Conservation (phyloP, 345 rosid genomes). For the Heritiera fomes region DNA sequence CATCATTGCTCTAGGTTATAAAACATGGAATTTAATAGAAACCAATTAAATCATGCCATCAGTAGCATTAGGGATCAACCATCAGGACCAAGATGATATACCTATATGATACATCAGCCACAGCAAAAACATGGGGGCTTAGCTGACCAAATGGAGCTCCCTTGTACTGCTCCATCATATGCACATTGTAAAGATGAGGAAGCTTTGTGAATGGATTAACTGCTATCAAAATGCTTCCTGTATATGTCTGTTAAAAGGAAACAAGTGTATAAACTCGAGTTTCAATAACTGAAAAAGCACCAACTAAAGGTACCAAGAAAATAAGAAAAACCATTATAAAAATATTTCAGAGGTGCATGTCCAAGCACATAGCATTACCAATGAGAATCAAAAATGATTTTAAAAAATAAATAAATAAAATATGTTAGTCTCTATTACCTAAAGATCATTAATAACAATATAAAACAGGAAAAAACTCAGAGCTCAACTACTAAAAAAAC, state of each 20-base stretch:
- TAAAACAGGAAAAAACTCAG: background rate
- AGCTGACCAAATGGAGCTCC: constrained; percentile 97
- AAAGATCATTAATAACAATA: constrained; percentile 3
- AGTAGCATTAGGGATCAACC: constrained; percentile 21
- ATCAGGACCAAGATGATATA: constrained; percentile 29
- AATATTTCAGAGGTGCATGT: background rate
- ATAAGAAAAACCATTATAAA: background rate
- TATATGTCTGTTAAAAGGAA: constrained; percentile 66
- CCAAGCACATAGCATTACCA: background rate
- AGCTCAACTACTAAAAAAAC: background rate
- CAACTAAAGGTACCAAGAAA: constrained; percentile 14
- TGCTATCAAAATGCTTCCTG: constrained; percentile 97
- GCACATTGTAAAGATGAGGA: constrained; percentile 92
- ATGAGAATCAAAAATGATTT: background rate
- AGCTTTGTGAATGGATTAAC: constrained; percentile 97
- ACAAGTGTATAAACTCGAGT: background rate
- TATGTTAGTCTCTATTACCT: background rate
- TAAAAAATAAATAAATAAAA: constrained; percentile 1
- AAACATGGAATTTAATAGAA: constrained; percentile 25
- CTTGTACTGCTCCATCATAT: constrained; percentile 99
- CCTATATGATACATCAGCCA: constrained; percentile 98
- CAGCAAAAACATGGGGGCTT: constrained; percentile 99
- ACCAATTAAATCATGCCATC: constrained; percentile 31
- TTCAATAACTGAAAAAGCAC: constrained; percentile 2
- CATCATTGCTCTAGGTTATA: constrained; percentile 83